Evolutionary conservation across 345 rosid genomes (phyloP).

Genomic region (Boechera divaricarpa): DNA sequence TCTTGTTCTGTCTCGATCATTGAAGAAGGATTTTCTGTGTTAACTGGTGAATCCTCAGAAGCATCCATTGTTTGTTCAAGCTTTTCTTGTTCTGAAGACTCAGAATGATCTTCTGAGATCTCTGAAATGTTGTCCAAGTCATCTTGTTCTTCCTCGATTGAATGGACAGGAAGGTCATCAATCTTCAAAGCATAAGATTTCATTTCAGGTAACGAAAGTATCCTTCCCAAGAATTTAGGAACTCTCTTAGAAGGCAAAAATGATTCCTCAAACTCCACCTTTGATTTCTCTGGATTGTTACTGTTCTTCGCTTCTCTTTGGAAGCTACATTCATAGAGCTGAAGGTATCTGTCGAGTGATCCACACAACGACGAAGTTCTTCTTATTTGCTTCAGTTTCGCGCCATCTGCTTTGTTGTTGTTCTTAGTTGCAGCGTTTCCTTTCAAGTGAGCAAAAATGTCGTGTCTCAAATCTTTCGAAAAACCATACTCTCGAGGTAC

Average conservation of each 20-base stretch:
- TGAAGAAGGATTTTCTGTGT: slow-evolving; percentile 9
- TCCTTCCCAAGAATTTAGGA: slow-evolving; percentile 56
- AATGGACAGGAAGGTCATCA: slow-evolving; percentile 33
- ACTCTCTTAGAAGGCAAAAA: slow-evolving; percentile 24
- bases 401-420: slow-evolving; percentile 37
- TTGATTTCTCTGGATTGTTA: slow-evolving; percentile 40
- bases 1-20: slow-evolving; percentile 26
- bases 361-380: slow-evolving; percentile 64
- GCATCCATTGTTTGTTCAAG: neutral
- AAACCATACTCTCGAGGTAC: slow-evolving; percentile 64
- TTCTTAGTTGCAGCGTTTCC: slow-evolving; percentile 27
- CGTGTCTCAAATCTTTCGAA: slow-evolving; percentile 58
- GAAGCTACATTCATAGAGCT: slow-evolving; percentile 60
- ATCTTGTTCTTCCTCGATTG: slow-evolving; percentile 40
- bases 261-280: slow-evolving; percentile 46
- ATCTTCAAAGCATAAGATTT: slow-evolving; percentile 43
- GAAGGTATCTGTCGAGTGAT: slow-evolving; percentile 68
- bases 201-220: slow-evolving; percentile 70
- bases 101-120: slow-evolving; percentile 39
- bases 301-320: slow-evolving; percentile 54
- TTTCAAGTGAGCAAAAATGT: slow-evolving; percentile 48
- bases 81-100: slow-evolving; percentile 31
- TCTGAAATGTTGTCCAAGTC: slow-evolving; percentile 34
- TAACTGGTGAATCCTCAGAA: slow-evolving; percentile 26
- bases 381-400: slow-evolving; percentile 40